These are phyloP conservation scores for Cadophora gregata DNA, from an alignment of 2,329 filamentous ascomycete species.

Conservation along the genomic window DNA sequence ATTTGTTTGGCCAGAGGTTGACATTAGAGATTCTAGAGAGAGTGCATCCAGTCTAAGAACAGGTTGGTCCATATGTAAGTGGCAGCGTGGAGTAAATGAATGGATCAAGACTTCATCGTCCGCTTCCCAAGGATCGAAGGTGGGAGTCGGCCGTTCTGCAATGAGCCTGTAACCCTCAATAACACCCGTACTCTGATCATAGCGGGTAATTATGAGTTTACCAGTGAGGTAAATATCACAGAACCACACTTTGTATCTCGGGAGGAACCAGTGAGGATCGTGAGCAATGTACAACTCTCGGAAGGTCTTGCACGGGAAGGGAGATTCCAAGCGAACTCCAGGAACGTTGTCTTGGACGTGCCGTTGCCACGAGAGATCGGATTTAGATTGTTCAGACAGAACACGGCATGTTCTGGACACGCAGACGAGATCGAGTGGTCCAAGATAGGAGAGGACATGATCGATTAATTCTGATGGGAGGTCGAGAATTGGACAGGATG, in stretches of 20 bases:
- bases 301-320: constrained; percentile 67
- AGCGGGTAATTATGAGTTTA: constrained; percentile 77
- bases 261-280: constrained; percentile 84
- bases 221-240: constrained; percentile 75
- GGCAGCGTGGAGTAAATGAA: constrained; percentile 72
- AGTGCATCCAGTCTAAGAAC: constrained; percentile 61
- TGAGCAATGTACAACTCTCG: constrained; percentile 75
- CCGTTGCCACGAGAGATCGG: constrained; percentile 75
- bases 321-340: constrained; percentile 55
- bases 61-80: constrained; percentile 76
- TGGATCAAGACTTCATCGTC: constrained; percentile 72
- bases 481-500: constrained; percentile 48
- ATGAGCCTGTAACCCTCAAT: constrained; percentile 84
- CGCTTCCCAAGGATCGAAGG: constrained; percentile 67
- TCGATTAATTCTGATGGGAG: constrained; percentile 80
- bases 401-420: constrained; percentile 66
- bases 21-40: constrained; percentile 25
- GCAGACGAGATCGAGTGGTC: constrained; percentile 65
- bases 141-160: constrained; percentile 62
- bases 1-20: constrained; percentile 31
- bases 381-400: constrained; percentile 63
- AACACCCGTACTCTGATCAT: constrained; percentile 72
- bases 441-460: constrained; percentile 70
- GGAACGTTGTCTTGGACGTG: constrained; percentile 74
- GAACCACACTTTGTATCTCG: constrained; percentile 85